Conservation (phyloP, 768 basidiomycete genomes). For the Tylopilus intermedius region DNA sequence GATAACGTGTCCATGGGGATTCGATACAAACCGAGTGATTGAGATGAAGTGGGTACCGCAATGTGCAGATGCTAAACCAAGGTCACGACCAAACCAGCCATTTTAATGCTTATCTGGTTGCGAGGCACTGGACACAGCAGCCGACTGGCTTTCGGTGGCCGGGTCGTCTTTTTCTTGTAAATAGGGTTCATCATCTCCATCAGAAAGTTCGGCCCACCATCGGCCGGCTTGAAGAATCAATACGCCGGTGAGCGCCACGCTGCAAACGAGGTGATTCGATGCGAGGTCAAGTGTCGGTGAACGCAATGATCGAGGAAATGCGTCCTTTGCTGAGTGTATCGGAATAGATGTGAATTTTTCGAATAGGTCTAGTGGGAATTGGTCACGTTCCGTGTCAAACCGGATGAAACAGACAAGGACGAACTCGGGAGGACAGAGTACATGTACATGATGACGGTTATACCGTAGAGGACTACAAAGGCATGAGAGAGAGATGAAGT, state of each 20-base stretch:
- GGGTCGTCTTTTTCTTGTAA: constrained; percentile 29
- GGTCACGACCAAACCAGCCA: background rate
- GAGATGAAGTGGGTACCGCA: background rate
- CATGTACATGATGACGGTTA: constrained; percentile 65
- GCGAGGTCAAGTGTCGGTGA: constrained; percentile 71
- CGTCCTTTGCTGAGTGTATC: constrained; percentile 43
- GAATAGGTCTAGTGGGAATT: constrained; percentile 42
- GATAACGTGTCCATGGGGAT: background rate
- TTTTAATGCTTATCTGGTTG: constrained; percentile 11
- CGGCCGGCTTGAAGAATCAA: constrained; percentile 77
- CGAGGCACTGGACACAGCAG: background rate
- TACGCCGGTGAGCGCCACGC: constrained; percentile 84
- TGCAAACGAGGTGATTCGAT: constrained; percentile 79
- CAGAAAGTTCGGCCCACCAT: constrained; percentile 78
- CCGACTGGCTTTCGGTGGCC: constrained; percentile 9
- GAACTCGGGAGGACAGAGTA: constrained; percentile 77
- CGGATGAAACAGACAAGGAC: constrained; percentile 24
- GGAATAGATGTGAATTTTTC: constrained; percentile 59
- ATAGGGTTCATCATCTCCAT: constrained; percentile 48
- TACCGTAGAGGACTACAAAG: constrained; percentile 65
- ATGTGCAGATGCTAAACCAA: background rate
- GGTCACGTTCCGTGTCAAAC: constrained; percentile 8
- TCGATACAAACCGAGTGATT: constrained; percentile 3
- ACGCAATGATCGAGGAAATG: constrained; percentile 61
- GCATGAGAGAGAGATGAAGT: background rate